These are phyloP conservation scores for Penicillium sclerotiorum DNA, from an alignment of 2,329 filamentous ascomycete genomes.

Conservation along the genomic window DNA sequence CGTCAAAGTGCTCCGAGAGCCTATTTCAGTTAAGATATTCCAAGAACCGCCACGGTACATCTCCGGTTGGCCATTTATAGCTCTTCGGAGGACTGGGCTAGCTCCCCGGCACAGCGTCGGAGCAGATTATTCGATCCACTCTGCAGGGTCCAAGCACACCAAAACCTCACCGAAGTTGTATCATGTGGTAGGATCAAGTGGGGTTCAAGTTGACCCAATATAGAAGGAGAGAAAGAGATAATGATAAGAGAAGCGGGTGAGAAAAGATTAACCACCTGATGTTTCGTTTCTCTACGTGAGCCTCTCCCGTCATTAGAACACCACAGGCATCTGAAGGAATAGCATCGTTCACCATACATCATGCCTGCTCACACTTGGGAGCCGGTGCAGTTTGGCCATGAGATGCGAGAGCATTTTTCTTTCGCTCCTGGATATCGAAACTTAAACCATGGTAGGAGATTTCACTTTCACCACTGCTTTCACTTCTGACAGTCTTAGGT, in stretches of 20 bases:
- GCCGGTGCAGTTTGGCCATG: slow-evolving; percentile 47
- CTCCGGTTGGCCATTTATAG: background rate
- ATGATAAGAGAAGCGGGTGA: background rate
- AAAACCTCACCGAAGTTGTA: slow-evolving; percentile 8
- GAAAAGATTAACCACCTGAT: too few relatives aligned
- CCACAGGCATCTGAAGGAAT: too few relatives aligned
- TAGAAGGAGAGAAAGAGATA: background rate
- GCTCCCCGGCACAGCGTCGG: slow-evolving; percentile 8
- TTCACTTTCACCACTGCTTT: background rate
- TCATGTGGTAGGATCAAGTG: slow-evolving; percentile 12
- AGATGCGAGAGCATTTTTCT: slow-evolving; percentile 63
- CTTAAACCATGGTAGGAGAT: slow-evolving; percentile 68
- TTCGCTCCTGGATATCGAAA: slow-evolving; percentile 67
- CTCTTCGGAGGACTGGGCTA: background rate
- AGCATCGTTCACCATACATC: too few relatives aligned
- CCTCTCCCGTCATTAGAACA: too few relatives aligned
- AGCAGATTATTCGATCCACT: slow-evolving; percentile 7
- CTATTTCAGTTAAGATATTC: too few relatives aligned
- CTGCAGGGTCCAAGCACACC: slow-evolving; percentile 8
- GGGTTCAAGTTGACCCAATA: too few relatives aligned
- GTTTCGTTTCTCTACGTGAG: too few relatives aligned
- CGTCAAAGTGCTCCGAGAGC: too few relatives aligned
- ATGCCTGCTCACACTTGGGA: slow-evolving; percentile 5
- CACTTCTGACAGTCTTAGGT: too few relatives aligned
- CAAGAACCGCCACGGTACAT: too few relatives aligned